Evolutionary conservation across 1,284 basidiomycete genomes (phyloP).

Genomic region (Apiotrichum porosum): DNA sequence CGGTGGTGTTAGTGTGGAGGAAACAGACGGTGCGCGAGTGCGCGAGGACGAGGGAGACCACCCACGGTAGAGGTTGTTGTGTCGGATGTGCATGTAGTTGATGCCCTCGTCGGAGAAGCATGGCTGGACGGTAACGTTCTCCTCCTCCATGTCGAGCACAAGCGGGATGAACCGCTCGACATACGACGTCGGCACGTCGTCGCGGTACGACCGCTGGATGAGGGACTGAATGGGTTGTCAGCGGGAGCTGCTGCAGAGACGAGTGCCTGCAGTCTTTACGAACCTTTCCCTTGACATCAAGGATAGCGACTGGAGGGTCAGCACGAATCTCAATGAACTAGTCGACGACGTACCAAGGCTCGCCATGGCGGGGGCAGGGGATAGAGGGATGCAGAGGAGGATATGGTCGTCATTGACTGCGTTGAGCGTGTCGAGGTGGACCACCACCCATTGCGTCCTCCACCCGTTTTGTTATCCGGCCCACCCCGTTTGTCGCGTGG

Average conservation of each 20-base stretch:
- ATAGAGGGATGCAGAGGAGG: not conserved
- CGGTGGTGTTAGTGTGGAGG: not conserved
- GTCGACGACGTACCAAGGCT: constrained; percentile 27
- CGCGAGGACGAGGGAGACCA: constrained; percentile 16
- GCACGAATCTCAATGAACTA: too few relatives aligned
- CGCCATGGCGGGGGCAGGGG: constrained; percentile 26
- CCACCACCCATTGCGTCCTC: not conserved
- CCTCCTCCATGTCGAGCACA: constrained; percentile 94
- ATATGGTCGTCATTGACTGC: not conserved
- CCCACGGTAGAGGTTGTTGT: constrained; percentile 94
- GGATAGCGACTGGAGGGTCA: constrained; percentile 66
- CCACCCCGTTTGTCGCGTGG: too few relatives aligned
- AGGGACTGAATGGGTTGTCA: constrained; percentile 61
- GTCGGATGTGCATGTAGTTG: constrained; percentile 98
- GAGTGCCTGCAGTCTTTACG: too few relatives aligned
- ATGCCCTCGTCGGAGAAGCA: constrained; percentile 91
- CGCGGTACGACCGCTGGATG: constrained; percentile 95
- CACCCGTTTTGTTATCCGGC: too few relatives aligned
- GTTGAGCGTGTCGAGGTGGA: not conserved
- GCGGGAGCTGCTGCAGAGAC: too few relatives aligned
- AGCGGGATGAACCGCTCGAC: constrained; percentile 94
- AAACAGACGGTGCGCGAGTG: too few relatives aligned
- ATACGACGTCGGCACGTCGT: constrained; percentile 83
- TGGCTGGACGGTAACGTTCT: constrained; percentile 87
- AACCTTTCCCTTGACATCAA: constrained; percentile 88